Evolutionary conservation across 768 basidiomycete species (phyloP).

Genomic region (Leccinellum luteum): DNA sequence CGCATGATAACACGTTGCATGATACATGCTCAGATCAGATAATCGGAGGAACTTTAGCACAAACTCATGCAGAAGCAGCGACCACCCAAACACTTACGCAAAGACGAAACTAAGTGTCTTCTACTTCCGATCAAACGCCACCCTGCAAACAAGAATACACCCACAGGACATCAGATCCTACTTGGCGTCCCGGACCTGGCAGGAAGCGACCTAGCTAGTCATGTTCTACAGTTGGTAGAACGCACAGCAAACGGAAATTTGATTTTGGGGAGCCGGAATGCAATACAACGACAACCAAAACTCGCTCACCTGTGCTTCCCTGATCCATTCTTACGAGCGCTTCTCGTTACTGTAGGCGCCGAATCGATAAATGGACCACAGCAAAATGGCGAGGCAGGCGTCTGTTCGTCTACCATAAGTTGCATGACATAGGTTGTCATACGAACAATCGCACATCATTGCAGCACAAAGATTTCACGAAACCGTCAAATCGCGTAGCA

Average conservation of each 20-base stretch:
- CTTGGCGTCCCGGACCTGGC: neutral
- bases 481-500: neutral
- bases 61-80: neutral
- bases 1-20: neutral
- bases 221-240: neutral
- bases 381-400: neutral
- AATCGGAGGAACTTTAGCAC: neutral
- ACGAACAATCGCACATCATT: neutral
- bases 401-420: neutral
- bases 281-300: neutral
- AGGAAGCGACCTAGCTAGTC: neutral
- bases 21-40: neutral
- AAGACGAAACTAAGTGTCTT: neutral
- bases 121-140: neutral
- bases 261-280: neutral
- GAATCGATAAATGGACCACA: neutral
- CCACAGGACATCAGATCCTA: neutral
- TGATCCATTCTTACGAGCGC: neutral
- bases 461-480: neutral
- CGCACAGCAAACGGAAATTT: neutral
- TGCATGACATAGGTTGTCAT: neutral
- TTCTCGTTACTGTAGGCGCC: neutral
- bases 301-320: neutral
- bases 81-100: neutral
- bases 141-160: neutral